Base-by-base conservation (phyloP, 2,329 filamentous ascomycete genomes). In the Verticillium longisporum region DNA sequence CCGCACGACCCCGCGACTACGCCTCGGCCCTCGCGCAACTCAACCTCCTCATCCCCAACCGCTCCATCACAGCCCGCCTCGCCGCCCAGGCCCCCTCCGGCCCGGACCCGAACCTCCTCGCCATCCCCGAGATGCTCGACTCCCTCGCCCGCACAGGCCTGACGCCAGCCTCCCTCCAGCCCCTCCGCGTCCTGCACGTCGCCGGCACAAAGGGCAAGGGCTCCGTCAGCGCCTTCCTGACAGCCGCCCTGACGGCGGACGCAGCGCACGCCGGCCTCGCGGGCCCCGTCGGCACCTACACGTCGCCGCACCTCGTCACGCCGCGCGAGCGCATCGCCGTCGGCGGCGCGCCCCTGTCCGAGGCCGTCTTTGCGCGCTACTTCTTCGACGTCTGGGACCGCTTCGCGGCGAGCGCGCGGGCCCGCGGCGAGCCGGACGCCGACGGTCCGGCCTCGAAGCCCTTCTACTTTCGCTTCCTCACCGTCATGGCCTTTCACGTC, bases 181-280 rank as follows among this genome's bases (percentile, higher is more conserved):
- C 69, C 4, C 73, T 83, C 58, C 75, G 74, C 15, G 82, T 81
- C 66, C 86, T 98, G 63, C 94, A 98, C 72, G 87, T 98, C 55
- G 91, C 94, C 1, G 94, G 94, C 13, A 97, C 93, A 5, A 98
- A 97, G 73, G 94, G 94, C 63, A 98, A 97, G 74, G 93, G 93
- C 50, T 95, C 91, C 2, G 92, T 92, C 0, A 91, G 90, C 66
- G 89, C 93, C 10, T 94, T 93, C 72, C 84, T 92, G 21, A 91
- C 92, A 14, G 88, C 88, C 2, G 90, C 96, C 64, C 79, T 97
- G 55, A 73, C 60, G 64, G 69, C 66, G 60, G 45, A 63, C 55
- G 60, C 58, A 26, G 26, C 26, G 3, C 26, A 3, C 26, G 26
- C 2, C 67, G 60, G 71, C 57, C 57, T 66, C 63, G 63, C 74